phyloP scores from a whole-genome alignment of 2,329 filamentous ascomycete genomes.

The Fusarium algeriense region DNA sequence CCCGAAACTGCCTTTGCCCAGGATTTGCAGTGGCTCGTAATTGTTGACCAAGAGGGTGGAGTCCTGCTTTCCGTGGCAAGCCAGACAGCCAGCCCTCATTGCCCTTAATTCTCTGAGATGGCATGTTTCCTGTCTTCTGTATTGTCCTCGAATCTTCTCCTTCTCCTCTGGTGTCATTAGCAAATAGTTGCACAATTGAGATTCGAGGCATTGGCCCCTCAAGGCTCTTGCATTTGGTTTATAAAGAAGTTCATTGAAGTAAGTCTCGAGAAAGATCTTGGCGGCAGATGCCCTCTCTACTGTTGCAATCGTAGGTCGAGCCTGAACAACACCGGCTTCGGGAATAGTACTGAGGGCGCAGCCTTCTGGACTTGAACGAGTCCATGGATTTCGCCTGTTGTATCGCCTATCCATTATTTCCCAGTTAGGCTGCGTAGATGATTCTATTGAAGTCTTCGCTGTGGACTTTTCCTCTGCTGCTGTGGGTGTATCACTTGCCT shows the following conservation, averaged over 20 bases:
- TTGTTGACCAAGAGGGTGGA: constrained; percentile 42
- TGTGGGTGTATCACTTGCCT: constrained; percentile 44
- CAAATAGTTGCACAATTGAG: constrained; percentile 67
- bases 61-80: constrained; percentile 15
- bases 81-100: constrained; percentile 71
- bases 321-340: constrained; percentile 45
- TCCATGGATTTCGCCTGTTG: constrained; percentile 52
- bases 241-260: constrained; percentile 79
- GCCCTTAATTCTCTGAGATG: constrained; percentile 80
- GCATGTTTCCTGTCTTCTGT: constrained; percentile 75
- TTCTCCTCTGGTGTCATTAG: constrained; percentile 68
- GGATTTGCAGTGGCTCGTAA: constrained; percentile 84
- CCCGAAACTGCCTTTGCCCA: constrained; percentile 95
- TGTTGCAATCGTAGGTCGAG: constrained; percentile 62
- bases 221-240: constrained; percentile 53
- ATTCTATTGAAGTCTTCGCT: constrained; percentile 53
- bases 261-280: constrained; percentile 87
- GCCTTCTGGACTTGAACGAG: constrained; percentile 54
- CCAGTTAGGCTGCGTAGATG: constrained; percentile 44
- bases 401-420: constrained; percentile 42
- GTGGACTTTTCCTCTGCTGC: constrained; percentile 46
- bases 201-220: constrained; percentile 53
- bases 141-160: constrained; percentile 66
- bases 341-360: constrained; percentile 53
- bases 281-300: constrained; percentile 83